A percentile compares a stretch with the other conserved stretches of the same genome.
These are phyloP conservation scores for Lachancea kluyveri DNA, from an alignment of 805 yeast genomes.

Conservation along the genomic window DNA sequence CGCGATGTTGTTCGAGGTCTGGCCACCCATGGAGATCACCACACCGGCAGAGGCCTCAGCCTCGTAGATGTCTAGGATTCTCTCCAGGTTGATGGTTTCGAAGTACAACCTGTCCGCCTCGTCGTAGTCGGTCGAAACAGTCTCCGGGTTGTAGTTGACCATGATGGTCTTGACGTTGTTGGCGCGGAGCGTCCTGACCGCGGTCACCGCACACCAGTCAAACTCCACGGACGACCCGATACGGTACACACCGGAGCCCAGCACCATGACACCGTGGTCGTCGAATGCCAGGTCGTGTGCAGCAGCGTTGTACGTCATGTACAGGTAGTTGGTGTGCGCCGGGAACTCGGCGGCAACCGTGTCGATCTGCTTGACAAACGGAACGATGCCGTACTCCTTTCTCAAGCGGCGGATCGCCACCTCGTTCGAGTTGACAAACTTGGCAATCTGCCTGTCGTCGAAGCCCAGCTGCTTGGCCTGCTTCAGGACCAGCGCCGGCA, in stretches of 20 bases:
- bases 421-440: conserved; percentile 82
- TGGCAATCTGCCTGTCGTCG: conserved; percentile 94
- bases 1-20: conserved; percentile 95
- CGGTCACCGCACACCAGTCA: conserved; percentile 99
- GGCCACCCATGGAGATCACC: conserved; percentile 97
- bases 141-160: conserved; percentile 98
- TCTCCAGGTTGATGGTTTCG: conserved; percentile 89
- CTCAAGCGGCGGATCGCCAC: conserved; percentile 86
- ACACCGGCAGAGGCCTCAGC: conserved; percentile 88
- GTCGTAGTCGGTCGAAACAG: conserved; percentile 97
- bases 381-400: conserved; percentile 78
- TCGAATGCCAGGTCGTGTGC: conserved; percentile 80
- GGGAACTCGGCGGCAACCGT: conserved; percentile 99
- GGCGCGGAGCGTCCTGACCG: conserved; percentile 87
- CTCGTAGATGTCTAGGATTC: conserved; percentile 92
- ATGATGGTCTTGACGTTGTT: conserved; percentile 85
- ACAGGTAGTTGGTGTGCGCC: conserved; percentile 88
- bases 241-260: conserved; percentile 98
- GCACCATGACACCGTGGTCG: conserved; percentile 90
- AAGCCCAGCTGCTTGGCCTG: conserved; percentile 96
- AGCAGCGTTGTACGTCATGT: conserved; percentile 91
- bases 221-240: conserved; percentile 98
- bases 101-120: conserved; percentile 96
- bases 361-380: conserved; percentile 94
- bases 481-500: conserved; percentile 58